Evolutionary conservation across 108 stramenopile genomes (phyloP).

Genomic region (Cyclotella kingstonii): DNA sequence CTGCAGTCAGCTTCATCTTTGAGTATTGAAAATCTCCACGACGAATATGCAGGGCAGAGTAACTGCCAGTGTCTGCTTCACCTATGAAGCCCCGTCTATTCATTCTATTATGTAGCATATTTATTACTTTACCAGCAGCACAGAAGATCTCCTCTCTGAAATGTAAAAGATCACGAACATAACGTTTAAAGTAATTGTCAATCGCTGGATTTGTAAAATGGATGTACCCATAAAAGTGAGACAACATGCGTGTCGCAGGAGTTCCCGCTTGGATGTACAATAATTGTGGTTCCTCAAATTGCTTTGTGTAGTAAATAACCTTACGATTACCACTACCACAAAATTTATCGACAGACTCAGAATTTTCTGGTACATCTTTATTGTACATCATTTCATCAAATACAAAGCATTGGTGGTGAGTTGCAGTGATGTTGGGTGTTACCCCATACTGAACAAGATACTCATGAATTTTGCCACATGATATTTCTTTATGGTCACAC

Average conservation of each 20-base stretch:
- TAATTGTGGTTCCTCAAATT: slow-evolving; percentile 47
- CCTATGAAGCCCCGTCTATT: slow-evolving; percentile 24
- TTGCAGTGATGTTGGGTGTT: slow-evolving; percentile 40
- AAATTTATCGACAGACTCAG: slow-evolving; percentile 14
- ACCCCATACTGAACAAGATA: slow-evolving; percentile 43
- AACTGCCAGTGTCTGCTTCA: slow-evolving; percentile 62
- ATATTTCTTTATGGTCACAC: slow-evolving; percentile 20
- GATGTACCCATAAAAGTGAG: slow-evolving; percentile 77
- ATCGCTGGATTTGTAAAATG: slow-evolving; percentile 67
- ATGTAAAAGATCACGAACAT: slow-evolving; percentile 77
- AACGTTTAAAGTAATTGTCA: slow-evolving; percentile 69
- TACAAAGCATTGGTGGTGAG: slow-evolving; percentile 46
- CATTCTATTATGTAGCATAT: slow-evolving; percentile 45
- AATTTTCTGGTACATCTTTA: slow-evolving; percentile 15
- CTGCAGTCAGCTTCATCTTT: slow-evolving; percentile 60
- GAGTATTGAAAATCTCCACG: slow-evolving; percentile 86
- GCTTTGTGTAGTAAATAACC: slow-evolving; percentile 29
- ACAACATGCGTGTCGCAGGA: slow-evolving; percentile 31
- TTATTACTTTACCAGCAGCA: slow-evolving; percentile 80
- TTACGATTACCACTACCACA: slow-evolving; percentile 20
- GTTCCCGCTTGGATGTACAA: slow-evolving; percentile 62
- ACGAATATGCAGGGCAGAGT: slow-evolving; percentile 72
- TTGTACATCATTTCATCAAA: slow-evolving; percentile 55
- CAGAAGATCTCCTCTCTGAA: slow-evolving; percentile 85
- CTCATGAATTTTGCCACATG: slow-evolving; percentile 45